These are phyloP conservation scores for Evernia prunastri DNA, from an alignment of 495 filamentous ascomycete genomes.

Conservation along the genomic window DNA sequence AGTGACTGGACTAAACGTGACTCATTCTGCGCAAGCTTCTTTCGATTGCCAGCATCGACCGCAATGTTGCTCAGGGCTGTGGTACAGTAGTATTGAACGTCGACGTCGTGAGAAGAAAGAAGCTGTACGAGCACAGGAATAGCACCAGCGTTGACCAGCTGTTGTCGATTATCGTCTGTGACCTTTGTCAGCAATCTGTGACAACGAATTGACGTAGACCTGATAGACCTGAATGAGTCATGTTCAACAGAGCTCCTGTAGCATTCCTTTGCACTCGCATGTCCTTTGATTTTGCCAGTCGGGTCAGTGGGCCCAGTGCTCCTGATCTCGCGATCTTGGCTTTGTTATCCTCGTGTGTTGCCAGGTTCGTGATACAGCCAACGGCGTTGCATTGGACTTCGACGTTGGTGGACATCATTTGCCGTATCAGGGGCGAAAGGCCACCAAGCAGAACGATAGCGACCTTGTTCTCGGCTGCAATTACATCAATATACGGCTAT, in stretches of 20 bases:
- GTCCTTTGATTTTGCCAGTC: constrained; percentile 92
- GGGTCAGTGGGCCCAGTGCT: constrained; percentile 81
- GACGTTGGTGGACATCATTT: constrained; percentile 98
- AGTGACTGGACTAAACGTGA: constrained; percentile 83
- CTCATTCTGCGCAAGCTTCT: constrained; percentile 82
- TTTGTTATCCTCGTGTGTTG: constrained; percentile 98
- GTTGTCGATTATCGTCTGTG: constrained; percentile 91
- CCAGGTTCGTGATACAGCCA: constrained; percentile 95
- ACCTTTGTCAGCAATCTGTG: constrained; percentile 8
- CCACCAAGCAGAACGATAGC: constrained; percentile 89
- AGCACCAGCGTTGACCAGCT: constrained; percentile 91
- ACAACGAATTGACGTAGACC: constrained; percentile 10
- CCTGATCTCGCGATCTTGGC: constrained; percentile 96
- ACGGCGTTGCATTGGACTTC: constrained; percentile 99
- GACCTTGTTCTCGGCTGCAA: constrained; percentile 92
- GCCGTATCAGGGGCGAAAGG: constrained; percentile 83
- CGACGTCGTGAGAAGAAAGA: constrained; percentile 83
- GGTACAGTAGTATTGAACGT: constrained; percentile 99
- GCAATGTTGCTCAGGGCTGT: constrained; percentile 98
- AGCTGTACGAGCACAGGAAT: constrained; percentile 95
- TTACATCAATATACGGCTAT: constrained; percentile 39
- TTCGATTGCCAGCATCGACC: constrained; percentile 84
- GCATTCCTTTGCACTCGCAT: constrained; percentile 98
- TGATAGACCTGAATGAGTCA: constrained; percentile 92
- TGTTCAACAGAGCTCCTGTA: constrained; percentile 91